Percentiles rank a stretch among this genome's conserved stretches.
These are phyloP conservation scores for Botrytis squamosa DNA, from an alignment of 2,329 filamentous ascomycete species.

Conservation along the genomic window DNA sequence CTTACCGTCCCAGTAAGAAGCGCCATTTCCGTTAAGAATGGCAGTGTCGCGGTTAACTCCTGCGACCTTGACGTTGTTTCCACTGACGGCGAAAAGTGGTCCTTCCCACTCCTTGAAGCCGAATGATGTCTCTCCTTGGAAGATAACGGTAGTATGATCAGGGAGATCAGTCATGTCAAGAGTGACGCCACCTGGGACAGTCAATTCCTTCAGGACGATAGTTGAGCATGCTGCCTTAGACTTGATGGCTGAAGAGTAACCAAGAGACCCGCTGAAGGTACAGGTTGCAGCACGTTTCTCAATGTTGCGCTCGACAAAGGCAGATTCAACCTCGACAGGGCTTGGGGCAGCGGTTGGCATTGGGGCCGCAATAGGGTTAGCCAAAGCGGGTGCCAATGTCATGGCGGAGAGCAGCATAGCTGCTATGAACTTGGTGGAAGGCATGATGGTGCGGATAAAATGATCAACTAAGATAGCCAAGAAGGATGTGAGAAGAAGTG, in stretches of 20 bases:
- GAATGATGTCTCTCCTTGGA: slow-evolving; percentile 1
- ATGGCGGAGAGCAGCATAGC: not conserved
- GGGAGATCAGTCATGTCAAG: not conserved
- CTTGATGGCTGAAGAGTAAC: not conserved
- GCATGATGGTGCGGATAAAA: not conserved
- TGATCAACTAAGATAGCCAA: not conserved
- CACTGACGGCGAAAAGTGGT: not conserved
- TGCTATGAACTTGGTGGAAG: not conserved
- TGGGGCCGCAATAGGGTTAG: not conserved
- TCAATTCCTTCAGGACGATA: not conserved
- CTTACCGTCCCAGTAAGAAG: not conserved
- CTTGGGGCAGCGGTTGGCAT: not conserved
- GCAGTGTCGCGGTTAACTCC: not conserved
- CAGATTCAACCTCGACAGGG: not conserved
- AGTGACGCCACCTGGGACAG: not conserved
- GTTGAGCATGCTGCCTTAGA: not conserved
- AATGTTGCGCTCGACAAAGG: not conserved
- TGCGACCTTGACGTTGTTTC: not conserved
- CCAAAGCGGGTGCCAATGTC: not conserved
- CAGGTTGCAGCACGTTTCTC: not conserved
- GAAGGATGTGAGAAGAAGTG: not conserved
- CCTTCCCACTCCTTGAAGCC: not conserved
- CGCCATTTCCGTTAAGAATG: not conserved
- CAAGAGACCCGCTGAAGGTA: not conserved
- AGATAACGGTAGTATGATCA: not conserved